These are phyloP conservation scores for Macrolepiota albuminosa DNA, from an alignment of 768 basidiomycete species.

Conservation along the genomic window DNA sequence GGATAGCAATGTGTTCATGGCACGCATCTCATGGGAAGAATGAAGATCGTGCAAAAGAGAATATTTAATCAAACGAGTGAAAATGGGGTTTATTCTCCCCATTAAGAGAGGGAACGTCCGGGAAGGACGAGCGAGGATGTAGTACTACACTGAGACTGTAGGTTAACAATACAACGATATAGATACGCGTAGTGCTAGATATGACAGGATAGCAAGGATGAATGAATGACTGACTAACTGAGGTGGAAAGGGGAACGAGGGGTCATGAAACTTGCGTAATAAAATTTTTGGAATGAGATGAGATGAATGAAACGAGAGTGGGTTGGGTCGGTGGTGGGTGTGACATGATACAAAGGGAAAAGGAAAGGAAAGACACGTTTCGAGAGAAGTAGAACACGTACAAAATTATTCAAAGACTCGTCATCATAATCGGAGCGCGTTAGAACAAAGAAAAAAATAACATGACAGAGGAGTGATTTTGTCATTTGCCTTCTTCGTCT, in stretches of 20 bases:
- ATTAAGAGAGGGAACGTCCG: conserved; percentile 1
- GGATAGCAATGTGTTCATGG: no score
- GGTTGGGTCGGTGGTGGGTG: not conserved
- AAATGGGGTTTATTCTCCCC: conserved; percentile 10
- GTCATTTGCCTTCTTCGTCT: not conserved
- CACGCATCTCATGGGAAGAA: no score
- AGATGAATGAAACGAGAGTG: not conserved
- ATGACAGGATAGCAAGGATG: conserved; percentile 10
- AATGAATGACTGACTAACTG: not conserved
- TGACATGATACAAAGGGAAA: conserved; percentile 2
- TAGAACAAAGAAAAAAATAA: not conserved
- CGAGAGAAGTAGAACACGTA: not conserved
- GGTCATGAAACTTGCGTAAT: not conserved
- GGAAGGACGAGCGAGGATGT: conserved; percentile 2
- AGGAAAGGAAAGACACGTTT: conserved; percentile 6
- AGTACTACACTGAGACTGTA: conserved; percentile 16
- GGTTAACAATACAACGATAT: conserved; percentile 20
- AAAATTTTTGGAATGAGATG: not conserved
- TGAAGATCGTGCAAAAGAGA: no score
- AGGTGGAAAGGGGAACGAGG: not conserved
- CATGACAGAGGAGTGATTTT: not conserved
- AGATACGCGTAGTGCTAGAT: conserved; percentile 20
- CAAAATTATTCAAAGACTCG: not conserved
- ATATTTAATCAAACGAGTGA: conserved; percentile 1
- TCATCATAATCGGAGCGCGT: not conserved